A percentile compares a stretch with the other conserved stretches of the same genome.
phyloP scores from a whole-genome alignment of 192 early-diverging fungal genomes.

The Coemansia sp. region DNA sequence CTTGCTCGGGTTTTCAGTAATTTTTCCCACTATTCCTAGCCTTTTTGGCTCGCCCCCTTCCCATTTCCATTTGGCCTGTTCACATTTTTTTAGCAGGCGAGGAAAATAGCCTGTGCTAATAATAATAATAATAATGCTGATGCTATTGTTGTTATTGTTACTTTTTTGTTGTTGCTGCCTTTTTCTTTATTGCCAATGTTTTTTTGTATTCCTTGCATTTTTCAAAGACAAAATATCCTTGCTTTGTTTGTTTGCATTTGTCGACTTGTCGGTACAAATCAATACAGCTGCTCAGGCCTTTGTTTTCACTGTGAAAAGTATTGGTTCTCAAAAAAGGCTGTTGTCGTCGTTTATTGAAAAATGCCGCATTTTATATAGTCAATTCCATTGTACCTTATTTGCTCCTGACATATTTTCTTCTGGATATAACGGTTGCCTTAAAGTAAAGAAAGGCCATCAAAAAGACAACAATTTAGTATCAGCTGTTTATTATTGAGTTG shows the following conservation, averaged over 20 bases:
- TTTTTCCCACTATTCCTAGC: conserved; percentile 2
- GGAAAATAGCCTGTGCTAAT: no score
- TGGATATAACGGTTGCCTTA: background rate
- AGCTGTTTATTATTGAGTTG: background rate
- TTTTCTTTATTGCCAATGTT: background rate
- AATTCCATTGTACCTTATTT: background rate
- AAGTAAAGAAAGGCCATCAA: background rate
- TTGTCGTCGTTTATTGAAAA: background rate
- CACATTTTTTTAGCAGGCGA: background rate
- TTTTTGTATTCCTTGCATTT: background rate
- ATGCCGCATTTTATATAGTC: background rate
- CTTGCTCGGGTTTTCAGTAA: background rate
- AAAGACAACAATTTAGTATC: background rate
- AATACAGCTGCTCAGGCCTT: background rate
- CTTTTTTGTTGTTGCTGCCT: no score
- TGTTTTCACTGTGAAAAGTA: background rate
- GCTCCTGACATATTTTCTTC: background rate
- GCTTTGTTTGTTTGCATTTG: background rate
- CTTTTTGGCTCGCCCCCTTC: no score
- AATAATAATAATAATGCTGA: no score
- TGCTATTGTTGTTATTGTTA: no score
- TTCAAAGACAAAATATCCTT: conserved; percentile 2
- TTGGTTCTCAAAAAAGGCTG: background rate
- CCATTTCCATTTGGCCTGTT: background rate
- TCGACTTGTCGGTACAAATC: background rate